Evolutionary conservation across 2,329 filamentous ascomycete species (phyloP).

Genomic region (Colletotrichum sp.): DNA sequence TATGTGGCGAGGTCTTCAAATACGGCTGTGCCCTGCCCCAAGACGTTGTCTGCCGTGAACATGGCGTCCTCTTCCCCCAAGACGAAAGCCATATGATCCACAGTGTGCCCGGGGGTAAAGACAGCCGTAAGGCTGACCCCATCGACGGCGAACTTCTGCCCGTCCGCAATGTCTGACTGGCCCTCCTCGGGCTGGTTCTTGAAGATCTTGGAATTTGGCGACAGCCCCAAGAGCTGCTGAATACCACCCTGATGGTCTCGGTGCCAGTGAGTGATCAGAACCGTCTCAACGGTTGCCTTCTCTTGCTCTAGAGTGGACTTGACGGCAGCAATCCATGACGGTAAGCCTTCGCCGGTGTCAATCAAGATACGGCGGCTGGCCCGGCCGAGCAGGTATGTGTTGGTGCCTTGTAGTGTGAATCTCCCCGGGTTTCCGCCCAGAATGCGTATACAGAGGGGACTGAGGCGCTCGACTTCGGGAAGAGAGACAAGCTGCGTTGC

Average conservation of each 20-base stretch:
- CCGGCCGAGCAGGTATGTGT: constrained; percentile 89
- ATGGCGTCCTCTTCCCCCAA: constrained; percentile 80
- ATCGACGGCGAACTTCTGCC: constrained; percentile 58
- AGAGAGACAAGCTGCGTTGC: constrained; percentile 66
- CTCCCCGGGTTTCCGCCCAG: constrained; percentile 92
- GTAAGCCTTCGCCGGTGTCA: constrained; percentile 85
- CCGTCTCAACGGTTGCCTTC: constrained; percentile 68
- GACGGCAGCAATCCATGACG: constrained; percentile 73
- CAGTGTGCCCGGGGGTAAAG: constrained; percentile 70
- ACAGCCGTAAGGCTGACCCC: constrained; percentile 72
- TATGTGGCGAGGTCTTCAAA: constrained; percentile 80
- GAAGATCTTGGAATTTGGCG: constrained; percentile 66
- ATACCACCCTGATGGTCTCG: constrained; percentile 84
- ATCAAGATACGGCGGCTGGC: constrained; percentile 78
- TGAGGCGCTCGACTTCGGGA: constrained; percentile 77
- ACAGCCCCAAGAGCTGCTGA: constrained; percentile 66
- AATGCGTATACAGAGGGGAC: constrained; percentile 79
- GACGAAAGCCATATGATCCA: constrained; percentile 81
- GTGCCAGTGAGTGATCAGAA: constrained; percentile 92
- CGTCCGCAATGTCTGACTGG: constrained; percentile 54
- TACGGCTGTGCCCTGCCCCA: constrained; percentile 85
- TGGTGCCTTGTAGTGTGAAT: constrained; percentile 78
- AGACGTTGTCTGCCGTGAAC: constrained; percentile 88
- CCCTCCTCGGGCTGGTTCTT: constrained; percentile 64
- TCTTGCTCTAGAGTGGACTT: constrained; percentile 69